A percentile compares a stretch with the other conserved stretches of the same genome.
Conservation (phyloP, 805 yeast genomes). For the Starmerella apicola region DNA sequence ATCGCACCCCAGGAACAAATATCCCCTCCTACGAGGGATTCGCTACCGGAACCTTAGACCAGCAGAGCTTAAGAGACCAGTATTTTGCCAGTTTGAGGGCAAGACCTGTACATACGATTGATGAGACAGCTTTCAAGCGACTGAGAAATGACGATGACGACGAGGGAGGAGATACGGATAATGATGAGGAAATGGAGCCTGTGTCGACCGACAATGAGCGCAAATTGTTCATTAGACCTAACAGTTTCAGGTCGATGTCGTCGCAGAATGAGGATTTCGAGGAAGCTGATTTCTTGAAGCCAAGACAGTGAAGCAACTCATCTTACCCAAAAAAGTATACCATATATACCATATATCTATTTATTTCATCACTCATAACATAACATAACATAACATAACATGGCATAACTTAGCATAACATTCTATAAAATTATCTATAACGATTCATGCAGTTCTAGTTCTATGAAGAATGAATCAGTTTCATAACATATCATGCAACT, state of each 20-base stretch:
- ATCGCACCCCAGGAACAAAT: slow-evolving; percentile 16
- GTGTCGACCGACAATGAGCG: slow-evolving; percentile 1
- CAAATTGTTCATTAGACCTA: background rate
- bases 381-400: no score
- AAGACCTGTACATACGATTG: slow-evolving; percentile 6
- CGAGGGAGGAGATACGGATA: slow-evolving; percentile 21
- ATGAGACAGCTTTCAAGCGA: slow-evolving; percentile 2
- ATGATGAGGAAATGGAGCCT: slow-evolving; percentile 13
- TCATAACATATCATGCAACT: no score
- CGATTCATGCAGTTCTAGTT: no score
- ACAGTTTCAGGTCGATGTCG: slow-evolving; percentile 9
- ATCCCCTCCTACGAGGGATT: slow-evolving; percentile 23
- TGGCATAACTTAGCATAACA: no score
- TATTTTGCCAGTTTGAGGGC: slow-evolving; percentile 1
- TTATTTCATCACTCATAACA: background rate
- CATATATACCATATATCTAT: background rate
- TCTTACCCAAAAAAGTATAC: no score
- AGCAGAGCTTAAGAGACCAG: slow-evolving; percentile 6
- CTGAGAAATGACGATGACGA: slow-evolving; percentile 13
- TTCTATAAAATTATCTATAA: no score
- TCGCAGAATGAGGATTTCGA: slow-evolving; percentile 21
- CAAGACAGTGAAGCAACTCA: no score
- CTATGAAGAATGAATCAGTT: no score
- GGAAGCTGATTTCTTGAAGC: slow-evolving; percentile 23
- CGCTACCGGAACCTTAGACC: slow-evolving; percentile 20